Percentiles rank a stretch among this genome's conserved stretches.
These are phyloP conservation scores for Claviceps sp. DNA, from an alignment of 2,329 filamentous ascomycete genomes.

Conservation along the genomic window DNA sequence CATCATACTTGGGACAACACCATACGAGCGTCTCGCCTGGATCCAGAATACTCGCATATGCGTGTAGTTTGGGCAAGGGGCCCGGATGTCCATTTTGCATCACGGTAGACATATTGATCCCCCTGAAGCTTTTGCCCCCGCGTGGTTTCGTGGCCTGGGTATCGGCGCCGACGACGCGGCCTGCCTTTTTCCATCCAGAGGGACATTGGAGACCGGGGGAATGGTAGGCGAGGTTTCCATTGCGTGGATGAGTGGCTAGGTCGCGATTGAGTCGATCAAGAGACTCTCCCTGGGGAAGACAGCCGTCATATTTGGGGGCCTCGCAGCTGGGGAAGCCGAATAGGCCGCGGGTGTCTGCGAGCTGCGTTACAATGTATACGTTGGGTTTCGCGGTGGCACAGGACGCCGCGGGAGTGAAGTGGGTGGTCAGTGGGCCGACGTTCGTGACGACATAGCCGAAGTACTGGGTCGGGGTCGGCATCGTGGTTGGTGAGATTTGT, in stretches of 20 bases:
- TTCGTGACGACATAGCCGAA: conserved; percentile 14
- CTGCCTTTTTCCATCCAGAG: conserved; percentile 13
- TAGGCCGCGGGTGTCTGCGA: background rate
- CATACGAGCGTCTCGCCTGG: conserved; percentile 11
- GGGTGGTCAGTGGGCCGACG: conserved; percentile 17
- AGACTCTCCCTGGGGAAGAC: conserved; percentile 10
- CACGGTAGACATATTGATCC: background rate
- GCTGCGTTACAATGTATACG: background rate
- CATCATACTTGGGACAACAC: conserved; percentile 12
- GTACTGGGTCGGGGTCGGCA: conserved; percentile 14
- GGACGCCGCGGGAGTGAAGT: conserved; percentile 13
- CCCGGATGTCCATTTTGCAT: background rate
- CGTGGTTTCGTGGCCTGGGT: background rate
- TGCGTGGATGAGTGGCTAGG: background rate
- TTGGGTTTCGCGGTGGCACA: conserved; percentile 10
- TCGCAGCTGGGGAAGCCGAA: conserved; percentile 7
- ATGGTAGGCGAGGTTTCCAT: conserved; percentile 9
- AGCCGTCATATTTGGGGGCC: conserved; percentile 5
- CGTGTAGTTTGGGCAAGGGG: background rate
- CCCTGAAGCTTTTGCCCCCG: conserved; percentile 11
- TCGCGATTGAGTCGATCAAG: conserved; percentile 5
- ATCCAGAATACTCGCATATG: conserved; percentile 4
- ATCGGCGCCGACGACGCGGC: conserved; percentile 5
- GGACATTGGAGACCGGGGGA: conserved; percentile 14
- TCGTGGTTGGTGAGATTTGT: conserved; percentile 4